A percentile compares a stretch with the other conserved stretches of the same genome.
Conservation (phyloP, 495 filamentous ascomycete species). For the Penicillium desertorum region DNA sequence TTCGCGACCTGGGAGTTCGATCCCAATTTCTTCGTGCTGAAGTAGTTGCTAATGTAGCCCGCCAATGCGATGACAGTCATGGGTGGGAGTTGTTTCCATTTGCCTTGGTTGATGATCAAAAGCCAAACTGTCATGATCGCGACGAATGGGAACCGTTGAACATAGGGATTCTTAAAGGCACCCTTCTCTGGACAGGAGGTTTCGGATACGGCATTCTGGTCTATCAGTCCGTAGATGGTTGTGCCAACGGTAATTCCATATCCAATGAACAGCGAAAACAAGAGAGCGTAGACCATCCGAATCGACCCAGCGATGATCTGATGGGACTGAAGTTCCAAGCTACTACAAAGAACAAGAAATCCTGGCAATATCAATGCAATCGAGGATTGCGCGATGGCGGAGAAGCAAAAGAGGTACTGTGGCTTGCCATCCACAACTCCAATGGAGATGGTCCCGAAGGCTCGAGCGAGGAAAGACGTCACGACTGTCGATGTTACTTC, state of each 20-base stretch:
- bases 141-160: conserved; percentile 51
- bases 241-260: conserved; percentile 93
- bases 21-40: conserved; percentile 65
- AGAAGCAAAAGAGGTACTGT: conserved; percentile 77
- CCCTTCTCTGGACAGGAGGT: conserved; percentile 59
- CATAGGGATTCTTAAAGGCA: conserved; percentile 32
- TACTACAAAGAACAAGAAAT: conserved; percentile 76
- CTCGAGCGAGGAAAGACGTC: conserved; percentile 80
- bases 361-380: conserved; percentile 90
- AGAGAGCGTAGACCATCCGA: conserved; percentile 90
- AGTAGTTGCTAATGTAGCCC: conserved; percentile 83
- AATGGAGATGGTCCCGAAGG: conserved; percentile 72
- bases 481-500: conserved; percentile 80
- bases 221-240: conserved; percentile 79
- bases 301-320: conserved; percentile 88
- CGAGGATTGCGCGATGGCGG: conserved; percentile 82
- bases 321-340: conserved; percentile 79
- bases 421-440: conserved; percentile 37
- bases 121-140: conserved; percentile 58
- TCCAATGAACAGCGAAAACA: conserved; percentile 88
- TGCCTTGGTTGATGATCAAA: conserved; percentile 81
- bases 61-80: conserved; percentile 76
- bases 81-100: conserved; percentile 81
- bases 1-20: conserved; percentile 77
- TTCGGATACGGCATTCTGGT: conserved; percentile 65